Evolutionary conservation across 2,329 filamentous ascomycete species (phyloP).

Genomic region (Didymella pinodella): DNA sequence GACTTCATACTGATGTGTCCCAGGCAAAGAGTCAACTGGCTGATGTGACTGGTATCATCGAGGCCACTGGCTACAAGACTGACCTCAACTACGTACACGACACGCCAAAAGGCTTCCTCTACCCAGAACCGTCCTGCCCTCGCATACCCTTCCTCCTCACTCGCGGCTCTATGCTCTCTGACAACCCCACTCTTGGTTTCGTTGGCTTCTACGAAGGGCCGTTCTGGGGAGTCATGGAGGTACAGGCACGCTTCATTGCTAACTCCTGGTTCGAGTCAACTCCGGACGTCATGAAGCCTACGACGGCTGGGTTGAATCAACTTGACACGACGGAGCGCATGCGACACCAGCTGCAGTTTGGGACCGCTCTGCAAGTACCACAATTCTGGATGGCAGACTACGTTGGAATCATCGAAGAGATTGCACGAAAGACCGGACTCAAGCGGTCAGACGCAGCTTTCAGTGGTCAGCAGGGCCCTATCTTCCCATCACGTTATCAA

Average conservation of each 20-base stretch:
- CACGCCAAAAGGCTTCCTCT: constrained; percentile 63
- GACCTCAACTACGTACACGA: constrained; percentile 71
- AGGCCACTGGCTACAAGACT: constrained; percentile 76
- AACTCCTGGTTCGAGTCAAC: constrained; percentile 61
- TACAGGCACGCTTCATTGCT: constrained; percentile 77
- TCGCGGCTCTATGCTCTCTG: constrained; percentile 70
- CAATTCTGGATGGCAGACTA: constrained; percentile 90
- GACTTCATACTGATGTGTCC: constrained; percentile 12
- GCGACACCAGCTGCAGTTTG: constrained; percentile 51
- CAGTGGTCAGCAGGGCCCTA: constrained; percentile 59
- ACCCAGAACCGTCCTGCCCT: constrained; percentile 66
- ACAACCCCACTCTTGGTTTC: constrained; percentile 73
- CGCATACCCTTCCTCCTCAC: constrained; percentile 65
- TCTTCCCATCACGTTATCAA: constrained; percentile 46
- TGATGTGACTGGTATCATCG: constrained; percentile 65
- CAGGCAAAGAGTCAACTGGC: constrained; percentile 22
- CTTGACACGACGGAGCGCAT: constrained; percentile 48
- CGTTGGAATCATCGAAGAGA: constrained; percentile 75
- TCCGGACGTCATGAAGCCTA: constrained; percentile 27
- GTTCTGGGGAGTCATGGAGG: constrained; percentile 87
- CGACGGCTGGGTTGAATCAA: constrained; percentile 22
- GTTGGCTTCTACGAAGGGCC: constrained; percentile 85
- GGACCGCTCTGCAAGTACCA: constrained; percentile 55
- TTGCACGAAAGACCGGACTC: constrained; percentile 67
- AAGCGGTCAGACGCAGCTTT: constrained; percentile 51